Base-by-base conservation (phyloP, 2,329 filamentous ascomycete species). In the Penicillium freii region DNA sequence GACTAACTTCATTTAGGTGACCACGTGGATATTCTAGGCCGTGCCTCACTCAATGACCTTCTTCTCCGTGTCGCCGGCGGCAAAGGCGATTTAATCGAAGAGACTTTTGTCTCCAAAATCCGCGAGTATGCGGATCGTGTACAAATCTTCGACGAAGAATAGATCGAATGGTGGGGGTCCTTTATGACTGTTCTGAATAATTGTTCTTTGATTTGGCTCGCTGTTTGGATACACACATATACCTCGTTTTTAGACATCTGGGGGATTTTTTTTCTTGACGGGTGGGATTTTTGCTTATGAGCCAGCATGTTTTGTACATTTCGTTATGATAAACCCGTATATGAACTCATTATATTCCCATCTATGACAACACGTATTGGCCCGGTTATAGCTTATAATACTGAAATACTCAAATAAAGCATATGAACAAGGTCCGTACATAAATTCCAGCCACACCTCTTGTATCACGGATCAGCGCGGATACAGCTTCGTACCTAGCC, bases 11-110 rank as follows among this genome's bases (percentile, higher is more conserved):
- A 3, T 3, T 33, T 9, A 60, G 92, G 92, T 15, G 94, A 99
- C 71, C 94, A 99, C 70, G 94, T 99, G 50, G 94, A 99, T 71
- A 99, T 99, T 57, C 81, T 99, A 3, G 94, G 94, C 1, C 81
- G 94, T 31, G 87, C 92, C 64, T 91, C 86, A 33, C 81, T 99
- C 27, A 99, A 99, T 69, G 94, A 99, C 74, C 78, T 97, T 49
- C 88, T 99, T 47, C 75, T 99, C 58, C 83, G 87, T 51, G 88
- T 99, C 10, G 94, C 91, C 0, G 92, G 91, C 0, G 94, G 94
- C 0, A 87, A 85, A 65, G 94, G 94, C 5, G 83, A 92, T 58
- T 81, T 85, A 29, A 93, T 99, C 62, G 80, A 88, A 48, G 86
- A 95, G 60, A 86, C 84, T 46, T 85, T 96, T 23, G 82, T 90